Percentiles rank a stretch among this genome's conserved stretches.
phyloP scores from a whole-genome alignment of 306 rosid genomes.

The Acacia melanoxylon region DNA sequence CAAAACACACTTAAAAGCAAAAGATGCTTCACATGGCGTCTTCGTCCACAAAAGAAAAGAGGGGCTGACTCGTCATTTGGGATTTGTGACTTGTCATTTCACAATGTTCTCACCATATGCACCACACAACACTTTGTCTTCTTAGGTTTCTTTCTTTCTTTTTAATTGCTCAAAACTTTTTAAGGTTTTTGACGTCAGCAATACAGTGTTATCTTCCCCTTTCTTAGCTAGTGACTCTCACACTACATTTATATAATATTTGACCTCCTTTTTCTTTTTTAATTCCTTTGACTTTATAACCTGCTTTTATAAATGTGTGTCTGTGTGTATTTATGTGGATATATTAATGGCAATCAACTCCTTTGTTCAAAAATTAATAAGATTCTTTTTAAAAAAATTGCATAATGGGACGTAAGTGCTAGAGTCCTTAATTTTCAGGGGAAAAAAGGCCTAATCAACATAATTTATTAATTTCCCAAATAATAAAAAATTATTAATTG shows the following conservation, averaged over 20 bases:
- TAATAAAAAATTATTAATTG: no score
- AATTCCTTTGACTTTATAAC: neutral
- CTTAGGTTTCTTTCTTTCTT: neutral
- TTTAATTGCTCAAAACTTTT: no score
- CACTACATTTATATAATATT: neutral
- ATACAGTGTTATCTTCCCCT: neutral
- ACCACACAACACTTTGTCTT: neutral
- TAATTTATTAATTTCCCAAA: no score
- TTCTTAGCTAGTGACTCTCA: neutral
- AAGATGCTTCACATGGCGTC: slow-evolving; percentile 3
- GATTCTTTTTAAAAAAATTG: neutral
- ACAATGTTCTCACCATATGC: neutral
- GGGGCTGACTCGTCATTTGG: neutral
- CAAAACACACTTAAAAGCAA: neutral
- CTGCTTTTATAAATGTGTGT: neutral
- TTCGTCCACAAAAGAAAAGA: neutral
- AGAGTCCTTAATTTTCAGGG: no score
- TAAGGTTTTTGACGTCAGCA: neutral
- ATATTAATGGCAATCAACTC: no score
- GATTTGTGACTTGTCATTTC: neutral
- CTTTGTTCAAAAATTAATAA: no score
- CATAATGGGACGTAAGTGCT: neutral
- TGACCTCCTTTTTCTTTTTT: neutral
- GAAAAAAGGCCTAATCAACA: neutral
- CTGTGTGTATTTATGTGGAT: neutral